Conservation (phyloP, 2,329 filamentous ascomycete species). For the Cryoendolithus antarcticus region DNA sequence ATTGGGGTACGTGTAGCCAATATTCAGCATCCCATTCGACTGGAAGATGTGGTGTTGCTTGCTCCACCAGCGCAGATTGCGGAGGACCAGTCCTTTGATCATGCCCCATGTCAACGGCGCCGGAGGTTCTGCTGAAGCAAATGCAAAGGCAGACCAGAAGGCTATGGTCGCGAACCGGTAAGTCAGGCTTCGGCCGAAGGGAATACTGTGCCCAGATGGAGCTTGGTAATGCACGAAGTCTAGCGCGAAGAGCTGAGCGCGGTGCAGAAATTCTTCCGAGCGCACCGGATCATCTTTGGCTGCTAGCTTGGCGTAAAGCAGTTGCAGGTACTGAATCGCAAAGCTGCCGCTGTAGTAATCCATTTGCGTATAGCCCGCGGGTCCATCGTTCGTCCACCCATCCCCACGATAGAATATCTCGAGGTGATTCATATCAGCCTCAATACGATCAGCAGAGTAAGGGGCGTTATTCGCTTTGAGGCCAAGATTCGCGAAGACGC, state of each 20-base stretch:
- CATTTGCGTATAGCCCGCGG: constrained; percentile 68
- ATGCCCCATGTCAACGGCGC: constrained; percentile 64
- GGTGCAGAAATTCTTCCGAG: constrained; percentile 55
- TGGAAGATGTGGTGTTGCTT: constrained; percentile 64
- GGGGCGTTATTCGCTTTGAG: constrained; percentile 61
- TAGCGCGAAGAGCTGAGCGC: constrained; percentile 53
- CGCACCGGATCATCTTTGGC: constrained; percentile 51
- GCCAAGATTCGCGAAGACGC: constrained; percentile 71
- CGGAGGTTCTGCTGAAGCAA: constrained; percentile 61
- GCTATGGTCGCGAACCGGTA: constrained; percentile 81
- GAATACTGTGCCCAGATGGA: constrained; percentile 56
- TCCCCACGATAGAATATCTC: constrained; percentile 72
- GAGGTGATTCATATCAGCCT: constrained; percentile 64
- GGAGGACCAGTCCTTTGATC: constrained; percentile 61
- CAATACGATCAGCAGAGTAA: constrained; percentile 56
- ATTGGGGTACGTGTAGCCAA: constrained; percentile 69
- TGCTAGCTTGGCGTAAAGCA: constrained; percentile 62
- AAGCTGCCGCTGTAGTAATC: constrained; percentile 77
- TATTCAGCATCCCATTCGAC: constrained; percentile 58
- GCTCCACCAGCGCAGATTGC: constrained; percentile 71
- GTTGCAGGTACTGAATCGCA: constrained; percentile 68
- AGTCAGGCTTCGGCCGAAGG: constrained; percentile 65
- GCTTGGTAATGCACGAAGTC: constrained; percentile 70
- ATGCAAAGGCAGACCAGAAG: constrained; percentile 69
- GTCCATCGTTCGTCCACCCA: constrained; percentile 70